phyloP scores from a whole-genome alignment of 192 early-diverging fungal species.

The Geranomyces variabilis region DNA sequence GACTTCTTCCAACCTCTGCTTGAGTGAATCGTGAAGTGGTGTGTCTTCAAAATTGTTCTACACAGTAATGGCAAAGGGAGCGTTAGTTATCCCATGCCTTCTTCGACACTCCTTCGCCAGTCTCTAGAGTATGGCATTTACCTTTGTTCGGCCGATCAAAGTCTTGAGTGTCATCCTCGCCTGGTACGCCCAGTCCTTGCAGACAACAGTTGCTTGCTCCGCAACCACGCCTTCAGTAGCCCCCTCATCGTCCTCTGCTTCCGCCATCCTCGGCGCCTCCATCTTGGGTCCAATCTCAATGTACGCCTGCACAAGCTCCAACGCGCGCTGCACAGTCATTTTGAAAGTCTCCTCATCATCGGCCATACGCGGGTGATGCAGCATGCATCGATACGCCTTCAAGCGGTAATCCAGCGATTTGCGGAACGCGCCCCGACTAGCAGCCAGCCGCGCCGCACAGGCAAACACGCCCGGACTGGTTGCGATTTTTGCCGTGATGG shows the following conservation, averaged over 20 bases:
- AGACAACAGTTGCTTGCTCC: slow-evolving; percentile 51
- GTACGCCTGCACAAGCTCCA: slow-evolving; percentile 81
- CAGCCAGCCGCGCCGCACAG: slow-evolving; percentile 75
- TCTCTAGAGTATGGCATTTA: slow-evolving; percentile 9
- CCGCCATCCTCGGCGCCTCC: slow-evolving; percentile 34
- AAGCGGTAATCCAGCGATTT: slow-evolving; percentile 77
- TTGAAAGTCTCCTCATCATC: slow-evolving; percentile 74
- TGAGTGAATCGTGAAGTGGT: slow-evolving; percentile 60
- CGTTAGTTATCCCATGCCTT: too few relatives aligned
- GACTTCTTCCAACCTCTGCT: slow-evolving; percentile 66
- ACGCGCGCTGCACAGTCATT: slow-evolving; percentile 66
- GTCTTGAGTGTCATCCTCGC: slow-evolving; percentile 79
- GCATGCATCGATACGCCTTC: slow-evolving; percentile 82
- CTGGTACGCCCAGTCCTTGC: slow-evolving; percentile 90
- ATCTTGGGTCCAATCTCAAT: slow-evolving; percentile 65
- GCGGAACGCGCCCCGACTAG: slow-evolving; percentile 63
- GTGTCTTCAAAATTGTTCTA: slow-evolving; percentile 65
- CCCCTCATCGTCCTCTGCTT: slow-evolving; percentile 42
- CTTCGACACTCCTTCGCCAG: too few relatives aligned
- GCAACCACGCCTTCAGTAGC: slow-evolving; percentile 9
- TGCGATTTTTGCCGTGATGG: slow-evolving; percentile 78
- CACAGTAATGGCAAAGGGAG: background rate
- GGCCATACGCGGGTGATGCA: slow-evolving; percentile 75
- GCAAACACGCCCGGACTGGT: slow-evolving; percentile 75
- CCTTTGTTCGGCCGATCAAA: slow-evolving; percentile 81